A percentile compares a stretch with the other conserved stretches of the same genome.
phyloP scores from a whole-genome alignment of 2,329 filamentous ascomycete species.

The Fusarium praegraminearum region DNA sequence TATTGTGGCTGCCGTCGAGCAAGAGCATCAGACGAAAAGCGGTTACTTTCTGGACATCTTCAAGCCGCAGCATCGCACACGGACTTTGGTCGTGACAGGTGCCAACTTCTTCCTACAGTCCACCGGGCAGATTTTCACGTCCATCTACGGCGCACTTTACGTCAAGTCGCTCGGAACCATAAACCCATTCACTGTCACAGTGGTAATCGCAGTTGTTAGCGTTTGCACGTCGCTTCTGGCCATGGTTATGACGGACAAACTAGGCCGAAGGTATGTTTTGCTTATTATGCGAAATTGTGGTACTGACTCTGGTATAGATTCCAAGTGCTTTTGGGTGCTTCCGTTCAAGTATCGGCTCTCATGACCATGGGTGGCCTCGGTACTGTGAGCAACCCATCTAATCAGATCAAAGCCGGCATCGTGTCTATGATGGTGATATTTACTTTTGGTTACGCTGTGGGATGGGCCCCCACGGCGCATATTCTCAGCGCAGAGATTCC shows the following conservation, averaged over 20 bases:
- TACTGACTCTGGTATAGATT: neutral
- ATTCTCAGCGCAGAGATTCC: constrained; percentile 53
- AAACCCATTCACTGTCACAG: constrained; percentile 46
- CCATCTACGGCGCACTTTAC: constrained; percentile 42
- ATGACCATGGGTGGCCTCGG: constrained; percentile 55
- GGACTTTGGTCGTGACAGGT: constrained; percentile 26
- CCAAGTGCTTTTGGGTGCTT: neutral
- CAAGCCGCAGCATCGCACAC: constrained; percentile 21
- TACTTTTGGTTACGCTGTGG: constrained; percentile 48
- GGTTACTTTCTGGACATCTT: constrained; percentile 27
- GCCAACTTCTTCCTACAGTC: constrained; percentile 39
- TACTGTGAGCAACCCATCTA: constrained; percentile 32
- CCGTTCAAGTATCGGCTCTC: constrained; percentile 11
- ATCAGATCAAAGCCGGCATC: constrained; percentile 45
- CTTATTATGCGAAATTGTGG: too few relatives aligned
- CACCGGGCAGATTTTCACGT: constrained; percentile 41
- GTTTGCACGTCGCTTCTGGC: constrained; percentile 1
- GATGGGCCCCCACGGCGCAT: constrained; percentile 53
- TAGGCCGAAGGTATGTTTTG: constrained; percentile 15
- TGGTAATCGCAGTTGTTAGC: constrained; percentile 44
- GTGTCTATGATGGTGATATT: constrained; percentile 52
- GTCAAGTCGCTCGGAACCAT: constrained; percentile 40
- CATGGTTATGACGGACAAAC: neutral
- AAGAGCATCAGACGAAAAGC: constrained; percentile 32
- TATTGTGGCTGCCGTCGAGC: constrained; percentile 20